Base-by-base conservation (phyloP, 2,329 filamentous ascomycete genomes). In the Helicocarpus griseus region DNA sequence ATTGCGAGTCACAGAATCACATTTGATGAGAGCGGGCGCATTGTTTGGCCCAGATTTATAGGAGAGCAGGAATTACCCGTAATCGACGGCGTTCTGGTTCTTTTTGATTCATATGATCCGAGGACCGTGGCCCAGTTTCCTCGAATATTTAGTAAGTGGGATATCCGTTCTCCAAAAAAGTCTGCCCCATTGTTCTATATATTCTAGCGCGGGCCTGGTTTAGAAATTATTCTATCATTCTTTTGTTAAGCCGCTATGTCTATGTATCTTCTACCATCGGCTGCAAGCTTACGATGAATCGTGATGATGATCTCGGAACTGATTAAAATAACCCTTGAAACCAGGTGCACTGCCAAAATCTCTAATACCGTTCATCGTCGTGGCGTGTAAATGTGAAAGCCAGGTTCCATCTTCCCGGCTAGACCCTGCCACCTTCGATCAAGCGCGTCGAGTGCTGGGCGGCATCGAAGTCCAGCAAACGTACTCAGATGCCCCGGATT, bases 371-470 rank as follows among this genome's bases (percentile, higher is more conserved):
- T 86, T 85, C 49, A 78, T 91, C 56, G 78, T 96, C 39, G 87
- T 94, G 48, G 88, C 89, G 51, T 91, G 85, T 67, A 96, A 96
- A 75, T 95, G 88, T 73, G 91, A 96, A 67, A 80, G 82, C 48
- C 82, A 85, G 45, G 80, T 84, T 56, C 77, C 80, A 53, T 74
- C 81, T 53, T 83, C 86, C 62, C 79, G 88, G 63, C 76, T 94
- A 51, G 82, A 91, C 62, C 79, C 85, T 13, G 76, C 81, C 26
- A 78, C 73, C 51, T 77, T 93, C 52, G 83, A 87, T 61, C 70
- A 78, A 46, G 74, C 79, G 57, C 87, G 86, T 36, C 74, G 70
- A 56, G 64, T 68, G 59, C 78, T 85, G 54, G 77, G 85, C 14
- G 85, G 81, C 59, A 77, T 91, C 55, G 80, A 82, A 55, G 81